Conservation (phyloP, 768 basidiomycete species). For the Pleurotus cornucopiae region DNA sequence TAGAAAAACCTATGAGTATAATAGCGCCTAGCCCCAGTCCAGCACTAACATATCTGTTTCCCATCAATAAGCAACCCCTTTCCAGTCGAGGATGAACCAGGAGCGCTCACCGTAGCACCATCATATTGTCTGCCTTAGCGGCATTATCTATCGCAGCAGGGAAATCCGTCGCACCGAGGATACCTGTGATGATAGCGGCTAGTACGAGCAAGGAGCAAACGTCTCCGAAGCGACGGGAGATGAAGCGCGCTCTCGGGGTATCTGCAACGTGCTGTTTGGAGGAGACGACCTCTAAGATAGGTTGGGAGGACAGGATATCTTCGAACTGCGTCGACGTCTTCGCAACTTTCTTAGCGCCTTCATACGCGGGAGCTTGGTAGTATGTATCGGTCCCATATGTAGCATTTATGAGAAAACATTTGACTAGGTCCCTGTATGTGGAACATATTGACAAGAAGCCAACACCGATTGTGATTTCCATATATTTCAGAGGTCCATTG, state of each 20-base stretch:
- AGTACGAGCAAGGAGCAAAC: slow-evolving; percentile 23
- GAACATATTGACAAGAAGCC: slow-evolving; percentile 30
- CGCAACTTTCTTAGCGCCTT: slow-evolving; percentile 15
- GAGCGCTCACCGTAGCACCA: slow-evolving; percentile 17
- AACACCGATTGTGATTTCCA: slow-evolving; percentile 25
- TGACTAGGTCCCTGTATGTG: slow-evolving; percentile 29
- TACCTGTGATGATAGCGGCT: slow-evolving; percentile 24
- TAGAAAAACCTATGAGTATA: slow-evolving; percentile 9
- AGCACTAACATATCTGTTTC: slow-evolving; percentile 20
- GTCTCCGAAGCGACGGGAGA: slow-evolving; percentile 24
- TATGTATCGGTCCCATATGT: slow-evolving; percentile 29
- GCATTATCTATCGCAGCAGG: slow-evolving; percentile 14
- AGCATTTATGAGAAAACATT: slow-evolving; percentile 36
- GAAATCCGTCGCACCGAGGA: slow-evolving; percentile 23
- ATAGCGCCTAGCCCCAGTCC: slow-evolving; percentile 13
- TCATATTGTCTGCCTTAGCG: slow-evolving; percentile 12
- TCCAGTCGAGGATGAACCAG: neutral
- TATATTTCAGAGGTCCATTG: slow-evolving; percentile 13
- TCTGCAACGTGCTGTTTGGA: slow-evolving; percentile 16
- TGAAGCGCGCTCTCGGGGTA: slow-evolving; percentile 21
- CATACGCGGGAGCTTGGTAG: slow-evolving; percentile 21
- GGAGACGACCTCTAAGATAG: slow-evolving; percentile 19
- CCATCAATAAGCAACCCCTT: neutral
- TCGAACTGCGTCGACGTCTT: neutral
- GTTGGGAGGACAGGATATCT: slow-evolving; percentile 13